Conservation (phyloP, 352 stramenopile genomes). For the Globisporangium middletonii region DNA sequence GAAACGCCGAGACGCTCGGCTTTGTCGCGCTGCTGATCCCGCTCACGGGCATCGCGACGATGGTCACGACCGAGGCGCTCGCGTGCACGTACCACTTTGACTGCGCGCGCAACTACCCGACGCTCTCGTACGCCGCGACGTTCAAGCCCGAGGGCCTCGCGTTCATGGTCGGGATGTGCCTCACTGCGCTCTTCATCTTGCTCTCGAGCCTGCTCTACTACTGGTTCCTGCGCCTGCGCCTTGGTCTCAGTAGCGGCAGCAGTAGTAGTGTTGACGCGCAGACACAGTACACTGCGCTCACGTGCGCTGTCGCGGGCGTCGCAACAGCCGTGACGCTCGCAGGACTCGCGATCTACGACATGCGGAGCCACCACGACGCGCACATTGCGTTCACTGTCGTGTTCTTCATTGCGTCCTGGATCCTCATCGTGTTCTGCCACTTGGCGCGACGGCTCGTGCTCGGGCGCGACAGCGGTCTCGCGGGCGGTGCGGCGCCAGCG, state of each 20-base stretch:
- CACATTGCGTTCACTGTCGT: slow-evolving; percentile 67
- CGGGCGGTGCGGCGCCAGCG: too few relatives aligned
- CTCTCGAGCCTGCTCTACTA: slow-evolving; percentile 48
- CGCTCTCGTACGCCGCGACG: slow-evolving; percentile 78
- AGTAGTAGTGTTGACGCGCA: background rate
- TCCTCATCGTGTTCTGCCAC: slow-evolving; percentile 56
- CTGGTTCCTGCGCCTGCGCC: slow-evolving; percentile 59
- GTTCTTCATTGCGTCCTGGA: slow-evolving; percentile 77
- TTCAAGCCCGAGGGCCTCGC: slow-evolving; percentile 61
- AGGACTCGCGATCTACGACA: slow-evolving; percentile 69
- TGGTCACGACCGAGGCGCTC: slow-evolving; percentile 62
- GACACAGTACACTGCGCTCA: slow-evolving; percentile 8
- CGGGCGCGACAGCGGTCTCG: slow-evolving; percentile 23
- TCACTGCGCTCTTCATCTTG: slow-evolving; percentile 73
- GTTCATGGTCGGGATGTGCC: slow-evolving; percentile 76
- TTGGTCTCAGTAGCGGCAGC: slow-evolving; percentile 10
- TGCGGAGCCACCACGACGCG: slow-evolving; percentile 62
- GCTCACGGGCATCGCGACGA: slow-evolving; percentile 60
- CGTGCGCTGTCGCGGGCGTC: slow-evolving; percentile 24
- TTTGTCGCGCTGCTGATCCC: slow-evolving; percentile 69
- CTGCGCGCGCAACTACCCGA: slow-evolving; percentile 69
- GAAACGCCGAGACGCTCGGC: slow-evolving; percentile 48
- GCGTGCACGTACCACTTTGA: slow-evolving; percentile 71
- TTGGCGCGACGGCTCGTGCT: slow-evolving; percentile 30
- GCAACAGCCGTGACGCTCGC: slow-evolving; percentile 41